These are phyloP conservation scores for Tetrapisispora namnaoensis DNA, from an alignment of 805 yeast species.

Conservation along the genomic window DNA sequence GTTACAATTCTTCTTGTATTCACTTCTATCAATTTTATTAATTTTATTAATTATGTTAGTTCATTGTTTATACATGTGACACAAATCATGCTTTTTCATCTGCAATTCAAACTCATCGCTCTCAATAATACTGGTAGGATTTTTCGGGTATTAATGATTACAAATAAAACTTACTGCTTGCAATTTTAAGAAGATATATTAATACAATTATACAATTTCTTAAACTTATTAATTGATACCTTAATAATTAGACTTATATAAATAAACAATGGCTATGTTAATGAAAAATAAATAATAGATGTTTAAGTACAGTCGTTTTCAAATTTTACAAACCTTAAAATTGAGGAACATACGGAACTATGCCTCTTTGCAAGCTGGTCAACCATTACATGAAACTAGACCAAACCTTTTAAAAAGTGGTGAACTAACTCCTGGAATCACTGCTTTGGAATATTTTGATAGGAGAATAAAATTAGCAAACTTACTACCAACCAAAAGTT, in stretches of 20 bases:
- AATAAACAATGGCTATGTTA: background rate
- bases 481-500: constrained; percentile 50
- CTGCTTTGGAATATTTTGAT: constrained; percentile 70
- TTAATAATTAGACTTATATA: background rate
- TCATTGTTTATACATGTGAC: background rate
- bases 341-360: constrained; percentile 12
- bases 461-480: constrained; percentile 55
- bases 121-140: background rate
- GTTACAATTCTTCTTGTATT: too few species aligned
- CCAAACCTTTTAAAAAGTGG: constrained; percentile 68
- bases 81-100: background rate
- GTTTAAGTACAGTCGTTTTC: background rate
- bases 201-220: too few species aligned
- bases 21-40: too few species aligned
- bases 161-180: too few species aligned
- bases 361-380: constrained; percentile 50
- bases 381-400: constrained; percentile 78
- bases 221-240: background rate
- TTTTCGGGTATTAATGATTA: background rate
- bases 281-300: background rate
- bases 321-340: constrained; percentile 1
- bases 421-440: constrained; percentile 78
- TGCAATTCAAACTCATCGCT: background rate
- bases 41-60: background rate
- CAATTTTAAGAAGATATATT: too few species aligned